Evolutionary conservation across 176 grass and related monocot species (phyloP), one percentile per base, ranked within the genome.

Genomic region (Elymus sibiricus): DNA sequence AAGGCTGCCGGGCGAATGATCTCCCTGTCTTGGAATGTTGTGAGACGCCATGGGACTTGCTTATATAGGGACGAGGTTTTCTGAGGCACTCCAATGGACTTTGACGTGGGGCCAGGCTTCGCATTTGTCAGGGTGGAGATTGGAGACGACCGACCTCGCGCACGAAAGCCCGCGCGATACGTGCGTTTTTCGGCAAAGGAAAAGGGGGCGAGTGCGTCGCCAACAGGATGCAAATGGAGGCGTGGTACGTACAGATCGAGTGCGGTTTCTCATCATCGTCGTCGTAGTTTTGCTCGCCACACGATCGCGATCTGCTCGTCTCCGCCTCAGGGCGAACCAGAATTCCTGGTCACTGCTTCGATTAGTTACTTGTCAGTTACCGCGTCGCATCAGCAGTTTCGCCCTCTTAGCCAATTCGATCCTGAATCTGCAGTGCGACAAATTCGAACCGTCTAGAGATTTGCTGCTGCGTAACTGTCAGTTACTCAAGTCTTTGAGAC

Each of bases 11-110:
- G 27, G 35, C 35, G 38, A 35, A 77, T 26, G 89, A 83, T 11
- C 67, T 87, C 27, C 81, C 11, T 29, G 69, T 35, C 85, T 83
- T 84, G 81, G 85, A 87, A 70, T 91, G 85, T 64, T 77, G 85
- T 40, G 14, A 21, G 76, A 21, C 55, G 12, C 47, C 59, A 0
- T 59, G 49, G 26, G 42, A 39, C 29, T 53, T 4, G 62, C 75
- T 81, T 88, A 84, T 91, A 91, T 85, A 91, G 69, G 55, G 15
- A 22, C 3, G 17, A 28, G 40, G 19, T 0, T 5, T 37, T 34
- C 28, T 25, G 70, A 32, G 31, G 37, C 42, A 81, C 80, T 22
- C 7, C 21, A 22, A 8, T 85, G 81, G 81, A 64, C 85, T 77
- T 84, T n/a, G 86, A 85, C 85, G 76, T 71, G 55, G 88, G 79